phyloP scores from a whole-genome alignment of 148 eudicot species.

The Euryodendron excelsum region DNA sequence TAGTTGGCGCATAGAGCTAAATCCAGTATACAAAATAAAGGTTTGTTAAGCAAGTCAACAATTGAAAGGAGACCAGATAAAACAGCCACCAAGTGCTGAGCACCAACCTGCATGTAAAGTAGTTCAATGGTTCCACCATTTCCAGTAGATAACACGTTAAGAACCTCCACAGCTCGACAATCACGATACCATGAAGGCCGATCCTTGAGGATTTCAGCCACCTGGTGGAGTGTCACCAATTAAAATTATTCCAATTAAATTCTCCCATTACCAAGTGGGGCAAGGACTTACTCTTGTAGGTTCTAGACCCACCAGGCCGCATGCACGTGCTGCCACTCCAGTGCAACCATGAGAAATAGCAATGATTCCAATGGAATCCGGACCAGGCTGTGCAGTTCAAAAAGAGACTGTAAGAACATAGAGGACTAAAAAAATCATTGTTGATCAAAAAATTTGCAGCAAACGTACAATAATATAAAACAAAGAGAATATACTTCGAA shows the following conservation, averaged over 20 bases:
- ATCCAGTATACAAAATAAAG: not conserved
- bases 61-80: not conserved
- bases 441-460: not conserved
- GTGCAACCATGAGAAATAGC: slow-evolving; percentile 70
- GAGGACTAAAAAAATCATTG: not conserved
- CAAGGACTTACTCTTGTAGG: slow-evolving; percentile 50
- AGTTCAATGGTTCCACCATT: slow-evolving; percentile 64
- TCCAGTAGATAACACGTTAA: slow-evolving; percentile 51
- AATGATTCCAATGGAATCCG: slow-evolving; percentile 82
- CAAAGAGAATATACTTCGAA: not conserved
- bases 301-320: slow-evolving; percentile 65
- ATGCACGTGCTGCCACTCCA: slow-evolving; percentile 70
- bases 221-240: slow-evolving; percentile 22
- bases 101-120: slow-evolving; percentile 61
- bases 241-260: slow-evolving; percentile 5
- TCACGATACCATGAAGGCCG: slow-evolving; percentile 63
- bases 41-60: not conserved
- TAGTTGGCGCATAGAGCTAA: slow-evolving; percentile 88
- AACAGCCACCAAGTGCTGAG: not conserved
- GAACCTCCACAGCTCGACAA: slow-evolving; percentile 56
- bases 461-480: not conserved
- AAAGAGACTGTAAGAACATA: not conserved
- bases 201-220: slow-evolving; percentile 68
- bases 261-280: not conserved
- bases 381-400: slow-evolving; percentile 56